Conservation (phyloP, 1,284 basidiomycete genomes). For the Coniferiporia sulphurascens region DNA sequence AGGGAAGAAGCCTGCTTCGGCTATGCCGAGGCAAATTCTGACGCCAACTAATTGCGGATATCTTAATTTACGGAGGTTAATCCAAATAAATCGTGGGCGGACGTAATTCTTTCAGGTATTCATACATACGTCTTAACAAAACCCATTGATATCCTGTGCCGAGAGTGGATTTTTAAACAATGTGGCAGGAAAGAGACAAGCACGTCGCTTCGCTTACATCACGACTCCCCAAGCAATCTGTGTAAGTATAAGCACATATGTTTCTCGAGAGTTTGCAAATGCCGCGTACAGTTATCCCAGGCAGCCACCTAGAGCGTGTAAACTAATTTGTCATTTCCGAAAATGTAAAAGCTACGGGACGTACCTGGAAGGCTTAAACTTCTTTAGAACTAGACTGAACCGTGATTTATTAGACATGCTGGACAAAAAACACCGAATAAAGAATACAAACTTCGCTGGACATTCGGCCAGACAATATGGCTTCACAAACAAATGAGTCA, state of each 20-base stretch:
- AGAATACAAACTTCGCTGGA: conserved; percentile 46
- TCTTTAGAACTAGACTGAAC: conserved; percentile 43
- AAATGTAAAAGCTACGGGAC: conserved; percentile 6
- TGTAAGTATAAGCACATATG: not conserved
- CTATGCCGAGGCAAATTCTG: conserved; percentile 56
- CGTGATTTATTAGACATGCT: not conserved
- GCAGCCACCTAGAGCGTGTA: conserved; percentile 37
- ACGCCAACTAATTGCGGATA: conserved; percentile 58
- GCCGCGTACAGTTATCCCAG: conserved; percentile 39
- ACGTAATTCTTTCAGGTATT: not conserved
- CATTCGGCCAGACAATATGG: conserved; percentile 60
- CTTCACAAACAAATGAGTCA: conserved; percentile 26
- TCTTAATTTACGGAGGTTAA: conserved; percentile 27
- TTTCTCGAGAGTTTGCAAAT: not conserved
- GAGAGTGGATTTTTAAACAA: not conserved
- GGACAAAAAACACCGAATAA: not conserved
- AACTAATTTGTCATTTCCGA: not conserved
- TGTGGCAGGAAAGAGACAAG: not conserved
- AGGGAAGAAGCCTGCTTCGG: conserved; percentile 67
- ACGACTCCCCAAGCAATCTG: conserved; percentile 46
- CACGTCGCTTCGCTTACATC: conserved; percentile 31
- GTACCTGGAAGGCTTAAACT: conserved; percentile 46
- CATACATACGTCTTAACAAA: conserved; percentile 51
- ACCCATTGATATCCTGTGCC: conserved; percentile 56
- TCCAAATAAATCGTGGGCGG: not conserved